Base-by-base conservation (phyloP, 2,329 filamentous ascomycete genomes). In the Sporothrix brasiliensis region DNA sequence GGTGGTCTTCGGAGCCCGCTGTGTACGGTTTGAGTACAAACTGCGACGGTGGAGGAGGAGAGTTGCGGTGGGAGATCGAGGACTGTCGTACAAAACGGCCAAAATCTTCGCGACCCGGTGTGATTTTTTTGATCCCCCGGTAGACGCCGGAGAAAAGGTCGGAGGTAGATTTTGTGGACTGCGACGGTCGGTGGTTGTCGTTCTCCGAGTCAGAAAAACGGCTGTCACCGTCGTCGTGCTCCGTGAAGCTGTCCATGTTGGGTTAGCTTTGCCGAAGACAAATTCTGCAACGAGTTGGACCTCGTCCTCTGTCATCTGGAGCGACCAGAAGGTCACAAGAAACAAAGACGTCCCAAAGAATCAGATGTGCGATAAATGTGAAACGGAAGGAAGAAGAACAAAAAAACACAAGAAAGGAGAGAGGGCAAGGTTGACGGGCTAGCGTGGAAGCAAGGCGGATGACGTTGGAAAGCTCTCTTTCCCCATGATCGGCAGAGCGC, bases 81-180 rank as follows among this genome's bases (percentile, higher is more conserved):
- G 82, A 80, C 70, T 82, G 81, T 73, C 82, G 80, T 21, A 79
- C 76, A 41, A 85, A 78, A 73, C 79, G 83, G 60, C 79, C 74
- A 68, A 81, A 78, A 61, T 85, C 81, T 68, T 83, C 81, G 63
- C 81, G 79, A 56, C 76, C 77, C 16, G 80, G 80, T 7, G 83
- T 80, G 56, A 83, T 80, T 74, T 81, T 86, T 75, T 81, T 83
- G 73, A 86, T 79, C 73, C 83, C 83, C 73, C 84, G 83, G 75
- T 85, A 85, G 74, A 85, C 83, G 74, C 83, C 83, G 60, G 83
- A 83, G 69, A 87, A 75, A 71, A 85, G 78, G 69, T 86, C 84
- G 72, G 84, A 80, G 27, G 82, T 75, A 0, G 83, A 81, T 76
- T 81, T 78, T 73, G 72, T 27, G 0, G 69, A 53, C 76, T 76